These are phyloP conservation scores for Colletotrichum sp. DNA, from an alignment of 2,329 filamentous ascomycete genomes.

Conservation along the genomic window DNA sequence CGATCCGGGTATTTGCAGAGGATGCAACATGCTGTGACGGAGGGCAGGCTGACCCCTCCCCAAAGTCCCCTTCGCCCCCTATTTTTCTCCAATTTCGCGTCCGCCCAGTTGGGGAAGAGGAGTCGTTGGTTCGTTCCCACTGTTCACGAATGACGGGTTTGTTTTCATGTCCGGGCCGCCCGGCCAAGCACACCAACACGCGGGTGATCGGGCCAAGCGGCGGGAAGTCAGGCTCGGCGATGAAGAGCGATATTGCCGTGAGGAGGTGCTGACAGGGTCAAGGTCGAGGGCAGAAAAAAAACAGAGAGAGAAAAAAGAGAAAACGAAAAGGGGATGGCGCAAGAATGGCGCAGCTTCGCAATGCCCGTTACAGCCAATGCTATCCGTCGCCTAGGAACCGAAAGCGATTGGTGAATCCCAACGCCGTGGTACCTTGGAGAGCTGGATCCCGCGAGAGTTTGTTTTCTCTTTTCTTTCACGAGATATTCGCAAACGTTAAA, in stretches of 20 bases:
- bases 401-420: not conserved
- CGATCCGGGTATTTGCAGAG: not conserved
- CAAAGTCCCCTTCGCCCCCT: not conserved
- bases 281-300: not conserved
- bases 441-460: not conserved
- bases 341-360: not conserved
- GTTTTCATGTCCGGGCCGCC: conserved; percentile 1
- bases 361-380: not conserved
- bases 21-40: not conserved
- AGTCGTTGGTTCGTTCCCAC: not conserved
- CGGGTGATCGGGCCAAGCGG: not conserved
- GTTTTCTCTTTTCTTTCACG: not conserved
- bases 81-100: not conserved
- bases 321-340: not conserved
- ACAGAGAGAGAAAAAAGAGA: not conserved
- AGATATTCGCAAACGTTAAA: not conserved
- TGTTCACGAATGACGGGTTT: not conserved
- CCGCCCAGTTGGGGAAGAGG: not conserved
- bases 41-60: not conserved
- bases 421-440: conserved; percentile 9
- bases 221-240: conserved; percentile 1
- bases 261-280: not conserved
- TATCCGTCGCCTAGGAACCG: not conserved
- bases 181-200: not conserved
- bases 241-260: not conserved